Percentiles rank a stretch among this genome's conserved stretches.
Conservation (phyloP, 2,329 filamentous ascomycete genomes). For the Phaeoacremonium minimum region DNA sequence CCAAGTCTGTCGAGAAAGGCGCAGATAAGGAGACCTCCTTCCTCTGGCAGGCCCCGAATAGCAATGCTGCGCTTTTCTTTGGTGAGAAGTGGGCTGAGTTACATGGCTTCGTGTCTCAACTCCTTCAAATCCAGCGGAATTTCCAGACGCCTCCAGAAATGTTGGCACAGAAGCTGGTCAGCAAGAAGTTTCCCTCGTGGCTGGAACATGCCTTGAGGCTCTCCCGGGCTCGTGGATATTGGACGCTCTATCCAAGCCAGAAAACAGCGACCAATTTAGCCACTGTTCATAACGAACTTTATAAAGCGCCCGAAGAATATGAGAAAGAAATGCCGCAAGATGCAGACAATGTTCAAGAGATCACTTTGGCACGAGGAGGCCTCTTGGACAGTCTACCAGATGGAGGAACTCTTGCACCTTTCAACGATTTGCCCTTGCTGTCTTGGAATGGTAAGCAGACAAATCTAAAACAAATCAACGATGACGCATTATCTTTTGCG, state of each 20-base stretch:
- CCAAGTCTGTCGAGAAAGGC: neutral
- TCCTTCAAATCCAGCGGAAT: conserved; percentile 42
- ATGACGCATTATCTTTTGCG: conserved; percentile 47
- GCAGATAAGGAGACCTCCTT: conserved; percentile 51
- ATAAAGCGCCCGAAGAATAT: conserved; percentile 68
- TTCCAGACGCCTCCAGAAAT: conserved; percentile 28
- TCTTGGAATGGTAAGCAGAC: conserved; percentile 57
- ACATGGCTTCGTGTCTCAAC: conserved; percentile 70
- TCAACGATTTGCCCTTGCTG: conserved; percentile 53
- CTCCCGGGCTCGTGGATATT: conserved; percentile 72
- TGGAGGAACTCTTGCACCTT: conserved; percentile 34
- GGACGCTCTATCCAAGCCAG: conserved; percentile 71
- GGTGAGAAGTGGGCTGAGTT: conserved; percentile 85
- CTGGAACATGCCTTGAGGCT: conserved; percentile 75
- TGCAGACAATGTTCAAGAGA: conserved; percentile 16
- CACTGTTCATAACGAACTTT: conserved; percentile 75
- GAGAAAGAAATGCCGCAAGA: conserved; percentile 15
- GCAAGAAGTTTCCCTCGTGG: conserved; percentile 69
- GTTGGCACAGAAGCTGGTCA: conserved; percentile 54
- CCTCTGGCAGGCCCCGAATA: conserved; percentile 80
- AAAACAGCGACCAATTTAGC: conserved; percentile 51
- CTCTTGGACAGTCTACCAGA: conserved; percentile 45
- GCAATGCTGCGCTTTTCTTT: conserved; percentile 76
- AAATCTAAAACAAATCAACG: conserved; percentile 31
- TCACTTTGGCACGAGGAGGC: conserved; percentile 37